Base-by-base conservation (phyloP, 2,329 filamentous ascomycete genomes). In the Colletotrichum tropicicola region DNA sequence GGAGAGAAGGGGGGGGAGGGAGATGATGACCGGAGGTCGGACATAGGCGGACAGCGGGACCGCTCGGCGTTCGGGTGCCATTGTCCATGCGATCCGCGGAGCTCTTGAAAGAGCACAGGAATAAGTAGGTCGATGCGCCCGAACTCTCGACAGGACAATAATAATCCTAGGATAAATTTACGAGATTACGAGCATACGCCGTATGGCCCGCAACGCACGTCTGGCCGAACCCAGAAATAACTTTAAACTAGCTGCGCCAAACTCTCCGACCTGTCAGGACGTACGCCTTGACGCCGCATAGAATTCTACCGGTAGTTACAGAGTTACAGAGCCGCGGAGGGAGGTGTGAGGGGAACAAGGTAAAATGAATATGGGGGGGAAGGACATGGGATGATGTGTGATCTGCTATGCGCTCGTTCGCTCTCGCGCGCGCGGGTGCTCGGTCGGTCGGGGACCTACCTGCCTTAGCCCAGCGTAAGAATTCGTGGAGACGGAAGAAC, bases 41-140 rank as follows among this genome's bases (percentile, higher is more conserved):
- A 21, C 13, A 53, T 25, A 52, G 23, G 23, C 15, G 32, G 32
- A 8, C 21, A 21, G 25, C 7, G 21, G n/a, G 23, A 4, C 37
- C 13, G 3, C 12, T 57, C 53, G 53, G 28, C 21, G 43, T 28
- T 35, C 53, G 53, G 53, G 41, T 6, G 25, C 35, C 13, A 28
- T 37, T 28, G 45, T 5, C 41, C 54, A 57, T 57, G 54, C 54
- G 54, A 48, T 57, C 54, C 21, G 54, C 54, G 43, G 39, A 45
- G 28, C n/a, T n/a, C n/a, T n/a, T n/a, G n/a, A n/a, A n/a, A n/a
- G n/a, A n/a, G n/a, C n/a, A n/a, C n/a, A n/a, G n/a, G n/a, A n/a
- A n/a, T n/a, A n/a, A n/a, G n/a, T n/a, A n/a, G n/a, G n/a, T n/a
- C n/a, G n/a, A n/a, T n/a, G n/a, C n/a, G n/a, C n/a, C n/a, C n/a